Evolutionary conservation across 108 stramenopile genomes (phyloP).

Genomic region (Chaetoceros tenuissimus): DNA sequence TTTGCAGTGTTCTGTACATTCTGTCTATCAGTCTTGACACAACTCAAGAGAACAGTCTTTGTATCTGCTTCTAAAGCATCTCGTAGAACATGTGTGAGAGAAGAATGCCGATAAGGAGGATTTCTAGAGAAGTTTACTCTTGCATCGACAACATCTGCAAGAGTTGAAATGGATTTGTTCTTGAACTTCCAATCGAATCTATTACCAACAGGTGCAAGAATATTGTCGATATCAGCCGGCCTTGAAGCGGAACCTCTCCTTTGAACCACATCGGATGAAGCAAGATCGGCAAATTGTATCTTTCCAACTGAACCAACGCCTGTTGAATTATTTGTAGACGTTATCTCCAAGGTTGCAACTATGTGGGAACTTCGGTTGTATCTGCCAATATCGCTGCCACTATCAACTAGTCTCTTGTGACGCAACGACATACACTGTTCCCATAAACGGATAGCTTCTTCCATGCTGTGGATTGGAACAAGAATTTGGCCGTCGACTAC

Average conservation of each 20-base stretch:
- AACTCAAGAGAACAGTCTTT: slow-evolving; percentile 65
- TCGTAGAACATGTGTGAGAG: slow-evolving; percentile 72
- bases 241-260: slow-evolving; percentile 8
- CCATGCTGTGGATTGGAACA: slow-evolving; percentile 44
- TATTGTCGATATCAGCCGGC: slow-evolving; percentile 2
- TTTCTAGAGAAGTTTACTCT: slow-evolving; percentile 60
- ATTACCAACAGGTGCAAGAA: slow-evolving; percentile 18
- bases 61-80: slow-evolving; percentile 78
- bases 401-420: slow-evolving; percentile 32
- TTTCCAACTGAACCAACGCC: slow-evolving; percentile 55
- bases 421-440: slow-evolving; percentile 37
- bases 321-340: slow-evolving; percentile 67
- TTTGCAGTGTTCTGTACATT: slow-evolving; percentile 47
- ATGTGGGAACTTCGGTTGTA: slow-evolving; percentile 37
- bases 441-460: slow-evolving; percentile 53
- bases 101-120: slow-evolving; percentile 79
- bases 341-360: slow-evolving; percentile 60
- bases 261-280: slow-evolving; percentile 47
- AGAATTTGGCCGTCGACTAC: slow-evolving; percentile 67
- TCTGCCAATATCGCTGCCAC: slow-evolving; percentile 28
- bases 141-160: slow-evolving; percentile 60
- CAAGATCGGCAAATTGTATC: slow-evolving; percentile 79
- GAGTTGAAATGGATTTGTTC: slow-evolving; percentile 60
- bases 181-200: slow-evolving; percentile 48
- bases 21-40: slow-evolving; percentile 56